Percentiles rank a stretch among this genome's conserved stretches.
These are phyloP conservation scores for Globisporangium solare DNA, from an alignment of 352 stramenopile species.

Conservation along the genomic window DNA sequence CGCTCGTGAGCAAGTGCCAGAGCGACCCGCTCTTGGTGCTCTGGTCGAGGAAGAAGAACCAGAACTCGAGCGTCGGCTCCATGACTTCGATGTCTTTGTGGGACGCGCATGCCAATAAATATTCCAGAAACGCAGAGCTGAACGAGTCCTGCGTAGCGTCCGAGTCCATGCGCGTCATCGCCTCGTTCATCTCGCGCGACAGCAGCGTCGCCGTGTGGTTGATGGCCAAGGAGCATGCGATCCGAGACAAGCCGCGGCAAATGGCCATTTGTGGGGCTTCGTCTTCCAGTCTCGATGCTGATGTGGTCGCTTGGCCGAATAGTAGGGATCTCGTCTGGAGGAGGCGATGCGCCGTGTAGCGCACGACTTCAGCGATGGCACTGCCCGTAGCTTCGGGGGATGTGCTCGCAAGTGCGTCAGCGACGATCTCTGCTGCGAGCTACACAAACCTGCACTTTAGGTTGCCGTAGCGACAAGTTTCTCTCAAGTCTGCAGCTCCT, in stretches of 20 bases:
- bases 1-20: slow-evolving; percentile 31
- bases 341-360: slow-evolving; percentile 22
- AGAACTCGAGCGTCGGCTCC: slow-evolving; percentile 80
- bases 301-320: slow-evolving; percentile 13
- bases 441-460: slow-evolving; percentile 13
- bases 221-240: slow-evolving; percentile 41
- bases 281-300: slow-evolving; percentile 1
- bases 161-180: not conserved
- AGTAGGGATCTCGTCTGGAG: slow-evolving; percentile 17
- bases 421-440: slow-evolving; percentile 54
- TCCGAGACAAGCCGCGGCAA: slow-evolving; percentile 34
- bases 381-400: slow-evolving; percentile 12
- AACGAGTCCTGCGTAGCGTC: slow-evolving; percentile 8
- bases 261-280: slow-evolving; percentile 6
- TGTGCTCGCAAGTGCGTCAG: slow-evolving; percentile 49
- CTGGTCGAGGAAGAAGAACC: slow-evolving; percentile 85
- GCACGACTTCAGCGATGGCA: slow-evolving; percentile 20
- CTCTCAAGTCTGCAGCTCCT: not conserved
- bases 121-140: slow-evolving; percentile 40
- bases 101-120: slow-evolving; percentile 58
- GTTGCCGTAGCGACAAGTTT: not conserved
- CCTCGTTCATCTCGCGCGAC: slow-evolving; percentile 15
- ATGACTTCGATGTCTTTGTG: slow-evolving; percentile 46
- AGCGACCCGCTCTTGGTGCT: slow-evolving; percentile 37
- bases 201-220: slow-evolving; percentile 36